Conservation (phyloP, 2,329 filamentous ascomycete species). For the Colletotrichum graminicola region DNA sequence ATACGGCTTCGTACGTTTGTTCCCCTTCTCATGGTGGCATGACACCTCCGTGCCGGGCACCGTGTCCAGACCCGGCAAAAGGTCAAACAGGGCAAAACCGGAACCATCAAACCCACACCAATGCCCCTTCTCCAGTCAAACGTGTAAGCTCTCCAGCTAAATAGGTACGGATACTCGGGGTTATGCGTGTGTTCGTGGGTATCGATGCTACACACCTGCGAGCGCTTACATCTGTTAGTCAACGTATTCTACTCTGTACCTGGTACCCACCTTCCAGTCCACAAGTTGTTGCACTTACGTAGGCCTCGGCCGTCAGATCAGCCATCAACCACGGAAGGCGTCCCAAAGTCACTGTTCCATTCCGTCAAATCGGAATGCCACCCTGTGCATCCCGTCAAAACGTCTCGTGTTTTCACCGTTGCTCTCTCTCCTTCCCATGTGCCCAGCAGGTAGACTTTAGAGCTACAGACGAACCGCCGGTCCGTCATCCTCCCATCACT, state of each 20-base stretch:
- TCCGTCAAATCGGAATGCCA: conserved; percentile 23
- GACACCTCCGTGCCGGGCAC: background rate
- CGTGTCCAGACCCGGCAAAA: background rate
- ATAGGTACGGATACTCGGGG: background rate
- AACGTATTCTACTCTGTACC: background rate
- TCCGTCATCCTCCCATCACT: conserved; percentile 35
- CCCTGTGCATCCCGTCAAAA: conserved; percentile 12
- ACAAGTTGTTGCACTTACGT: background rate
- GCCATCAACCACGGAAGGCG: background rate
- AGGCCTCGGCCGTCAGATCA: background rate
- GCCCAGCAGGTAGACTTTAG: conserved; percentile 13
- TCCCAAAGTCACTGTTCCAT: background rate
- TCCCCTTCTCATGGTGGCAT: background rate
- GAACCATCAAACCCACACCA: background rate
- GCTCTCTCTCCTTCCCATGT: background rate
- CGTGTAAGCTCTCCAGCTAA: background rate
- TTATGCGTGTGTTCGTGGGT: background rate
- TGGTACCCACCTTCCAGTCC: background rate
- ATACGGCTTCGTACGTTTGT: background rate
- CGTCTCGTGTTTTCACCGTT: conserved; percentile 11
- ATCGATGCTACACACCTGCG: background rate
- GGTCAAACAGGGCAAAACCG: too few species aligned
- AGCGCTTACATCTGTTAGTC: conserved; percentile 3
- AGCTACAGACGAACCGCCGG: conserved; percentile 20
- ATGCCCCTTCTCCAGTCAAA: background rate